These are phyloP conservation scores for Cronartium ribicola DNA, from an alignment of 1,284 basidiomycete species.

Conservation along the genomic window DNA sequence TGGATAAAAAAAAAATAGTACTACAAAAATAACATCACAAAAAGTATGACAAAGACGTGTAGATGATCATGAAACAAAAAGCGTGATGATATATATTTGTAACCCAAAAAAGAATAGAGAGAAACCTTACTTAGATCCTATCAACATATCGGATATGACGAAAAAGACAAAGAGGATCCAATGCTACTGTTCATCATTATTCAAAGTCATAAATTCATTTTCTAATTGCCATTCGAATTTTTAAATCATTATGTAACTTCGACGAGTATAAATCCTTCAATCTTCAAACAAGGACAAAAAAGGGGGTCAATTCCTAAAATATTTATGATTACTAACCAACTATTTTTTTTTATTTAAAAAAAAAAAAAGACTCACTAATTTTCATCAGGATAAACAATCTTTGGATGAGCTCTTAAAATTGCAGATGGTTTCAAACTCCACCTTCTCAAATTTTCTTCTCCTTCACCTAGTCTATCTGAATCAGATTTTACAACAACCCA, in stretches of 20 bases:
- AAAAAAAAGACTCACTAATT: background rate
- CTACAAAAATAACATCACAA: too few relatives aligned
- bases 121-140: too few relatives aligned
- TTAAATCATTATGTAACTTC: background rate
- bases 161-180: too few relatives aligned
- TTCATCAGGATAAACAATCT: constrained; percentile 3
- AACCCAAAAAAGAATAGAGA: too few relatives aligned
- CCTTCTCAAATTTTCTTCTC: constrained; percentile 32
- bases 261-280: too few relatives aligned
- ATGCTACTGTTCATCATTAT: too few relatives aligned
- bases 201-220: background rate
- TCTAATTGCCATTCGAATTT: background rate
- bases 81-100: too few relatives aligned
- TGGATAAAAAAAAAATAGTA: too few relatives aligned
- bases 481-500: constrained; percentile 37
- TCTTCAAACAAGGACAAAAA: background rate
- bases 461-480: background rate
- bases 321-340: too few relatives aligned
- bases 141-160: too few relatives aligned
- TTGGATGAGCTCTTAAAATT: constrained; percentile 29
- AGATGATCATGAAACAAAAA: too few relatives aligned
- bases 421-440: constrained; percentile 37
- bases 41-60: too few relatives aligned
- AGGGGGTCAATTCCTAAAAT: background rate
- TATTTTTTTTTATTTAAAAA: background rate